Evolutionary conservation across 2,329 filamentous ascomycete species (phyloP), one percentile per base, ranked within the genome.

Genomic region (Phyllosticta citrichinensis): DNA sequence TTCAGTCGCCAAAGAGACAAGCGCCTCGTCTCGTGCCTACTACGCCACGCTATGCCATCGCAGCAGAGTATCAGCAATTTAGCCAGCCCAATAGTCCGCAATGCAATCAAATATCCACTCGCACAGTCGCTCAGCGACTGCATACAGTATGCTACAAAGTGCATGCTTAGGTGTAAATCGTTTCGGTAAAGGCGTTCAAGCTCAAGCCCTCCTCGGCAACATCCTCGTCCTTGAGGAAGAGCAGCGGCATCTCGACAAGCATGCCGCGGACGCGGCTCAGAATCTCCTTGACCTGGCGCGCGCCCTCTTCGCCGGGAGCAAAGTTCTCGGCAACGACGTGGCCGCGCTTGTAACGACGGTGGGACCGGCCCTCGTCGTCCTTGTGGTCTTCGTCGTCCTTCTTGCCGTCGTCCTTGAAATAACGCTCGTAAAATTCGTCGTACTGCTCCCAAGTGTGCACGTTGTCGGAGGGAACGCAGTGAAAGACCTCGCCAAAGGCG

Each of bases 141-240:
- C 27, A 17, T 12, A 20, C 33, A 58, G 10, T 22, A 22, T 22
- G 22, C 9, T 27, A 17, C 22, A 52, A 9, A 50, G n/a, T 25
- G 6, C 12, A 30, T 25, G 20, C n/a, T 64, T 61, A 79, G 24
- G 77, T 79, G 68, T 80, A 80, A 19, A 80, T 67, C 62, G 76
- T 75, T 69, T 79, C 77, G 1, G 77, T 79, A 62, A 79, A 71
- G 22, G 75, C 73, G 66, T 80, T 80, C 64, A 80, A 64, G 22
- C 82, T 80, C 68, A 96, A 68, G 0, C 91, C 91, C 66, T 91
- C 84, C 79, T 91, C 87, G 3, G 92, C 93, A 72, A 97, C 86
- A 72, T 97, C 91, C 68, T 90, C 83, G 35, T 91, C 88, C 68
- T 87, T 87, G 72, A 96, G 77, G 77, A 97, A 97, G 65, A 90